Evolutionary conservation across 2,329 filamentous ascomycete species (phyloP), one percentile per base, ranked within the genome.

Genomic region (Fusarium clavum): DNA sequence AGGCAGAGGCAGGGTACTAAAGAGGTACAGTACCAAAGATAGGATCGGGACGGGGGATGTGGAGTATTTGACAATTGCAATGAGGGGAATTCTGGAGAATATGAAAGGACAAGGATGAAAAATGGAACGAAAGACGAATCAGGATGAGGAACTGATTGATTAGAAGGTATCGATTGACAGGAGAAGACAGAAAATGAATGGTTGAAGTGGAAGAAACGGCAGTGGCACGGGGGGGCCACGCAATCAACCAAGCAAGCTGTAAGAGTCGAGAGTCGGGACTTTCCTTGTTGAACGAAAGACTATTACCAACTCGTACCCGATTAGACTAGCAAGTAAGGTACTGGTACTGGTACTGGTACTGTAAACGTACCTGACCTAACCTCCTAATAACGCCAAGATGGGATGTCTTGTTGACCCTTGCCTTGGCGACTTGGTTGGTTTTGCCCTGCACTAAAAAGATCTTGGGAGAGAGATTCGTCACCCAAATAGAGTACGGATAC

Each of bases 191-290:
- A 65, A 66, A 47, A 57, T 56, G 61, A 60, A 58, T 57, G 48
- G 44, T 30, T 41, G 48, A 65, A 59, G 64, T 60, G 65, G 69
- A 64, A 70, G 54, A 63, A 58, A 67, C 69, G 65, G 69, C 65
- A 71, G 60, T 66, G 69, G 69, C 65, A 71, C 60, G 56, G 57
- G 69, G 69, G 69, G 69, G 69, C 69, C 69, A 72, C 69, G 69
- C 69, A 70, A 70, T 58, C 67, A 54, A 64, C 51, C 55, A 32
- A 68, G 49, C 55, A 54, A 64, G 56, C 58, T 53, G 64, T 49
- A 24, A 24, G 25, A 55, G 38, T 41, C 41, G 38, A 55, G n/a
- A 70, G 40, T 69, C 68, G 52, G 60, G 69, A 66, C 54, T 71
- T 71, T 69, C 63, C 63, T 47, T 61, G 55, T 66, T 66, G 49